These are phyloP conservation scores for Ballota nigra DNA, from an alignment of 257 asterid genomes.

Conservation along the genomic window DNA sequence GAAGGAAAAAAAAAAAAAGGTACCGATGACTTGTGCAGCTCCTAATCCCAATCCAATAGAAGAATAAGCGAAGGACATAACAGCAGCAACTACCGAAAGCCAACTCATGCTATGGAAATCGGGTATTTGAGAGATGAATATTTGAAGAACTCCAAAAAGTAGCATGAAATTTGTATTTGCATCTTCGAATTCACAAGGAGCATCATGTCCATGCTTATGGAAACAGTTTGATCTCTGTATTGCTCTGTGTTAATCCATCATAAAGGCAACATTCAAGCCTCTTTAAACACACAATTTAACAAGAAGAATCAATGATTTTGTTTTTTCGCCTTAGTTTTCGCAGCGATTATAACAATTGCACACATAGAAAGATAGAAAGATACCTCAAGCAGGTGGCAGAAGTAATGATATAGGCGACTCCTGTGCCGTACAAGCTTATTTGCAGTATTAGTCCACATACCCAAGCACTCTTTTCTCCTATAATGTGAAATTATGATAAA, in stretches of 20 bases:
- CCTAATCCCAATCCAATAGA: conserved; percentile 72
- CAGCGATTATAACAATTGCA: not conserved
- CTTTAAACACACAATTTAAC: not conserved
- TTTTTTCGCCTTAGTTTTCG: no score
- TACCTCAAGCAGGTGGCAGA: conserved; percentile 61
- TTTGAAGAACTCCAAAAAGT: conserved; percentile 58
- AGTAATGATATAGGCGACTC: conserved; percentile 64
- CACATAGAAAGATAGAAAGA: not conserved
- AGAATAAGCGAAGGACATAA: conserved; percentile 78
- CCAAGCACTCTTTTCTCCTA: conserved; percentile 55
- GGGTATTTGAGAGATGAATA: conserved; percentile 73
- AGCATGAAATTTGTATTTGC: conserved; percentile 38
- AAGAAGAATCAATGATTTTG: not conserved
- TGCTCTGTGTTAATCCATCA: conserved; percentile 49
- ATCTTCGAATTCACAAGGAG: conserved; percentile 48
- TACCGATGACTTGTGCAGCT: conserved; percentile 61
- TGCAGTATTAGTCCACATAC: conserved; percentile 48
- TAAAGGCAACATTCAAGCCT: not conserved
- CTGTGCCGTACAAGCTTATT: conserved; percentile 44
- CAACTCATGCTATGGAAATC: conserved; percentile 64
- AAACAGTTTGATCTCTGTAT: conserved; percentile 74
- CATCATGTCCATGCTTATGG: conserved; percentile 67
- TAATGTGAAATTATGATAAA: not conserved
- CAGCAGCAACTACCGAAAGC: conserved; percentile 75
- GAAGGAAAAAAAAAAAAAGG: not conserved